Evolutionary conservation across 805 yeast genomes (phyloP), one percentile per base, ranked within the genome.

Genomic region (Kuraishia ogatae): DNA sequence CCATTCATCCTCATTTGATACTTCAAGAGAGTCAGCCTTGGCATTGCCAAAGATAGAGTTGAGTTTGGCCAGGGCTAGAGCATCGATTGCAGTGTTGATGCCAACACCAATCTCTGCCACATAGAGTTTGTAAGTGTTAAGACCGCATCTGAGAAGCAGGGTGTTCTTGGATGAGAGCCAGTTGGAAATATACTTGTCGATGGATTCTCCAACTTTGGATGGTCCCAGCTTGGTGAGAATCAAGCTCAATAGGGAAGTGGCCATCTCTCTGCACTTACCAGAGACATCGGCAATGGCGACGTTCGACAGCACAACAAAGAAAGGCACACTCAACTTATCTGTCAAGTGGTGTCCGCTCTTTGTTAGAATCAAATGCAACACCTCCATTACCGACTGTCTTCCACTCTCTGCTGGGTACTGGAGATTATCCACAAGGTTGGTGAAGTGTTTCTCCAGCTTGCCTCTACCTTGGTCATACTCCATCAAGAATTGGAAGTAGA

Each of bases 381-480:
- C 74, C 63, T 94, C 98, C 88, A 94, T 81, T 2, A 90, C 96
- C 0, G 97, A 89, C 60, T 86, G 85, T 53, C 97, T 77, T 53
- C 99, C 99, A 48, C 82, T 77, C 56, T 87, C 87, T 2, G 96
- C 84, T 3, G 96, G 92, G 66, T 94, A 94, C 23, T 83, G 78
- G 59, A 94, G 72, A 66, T 94, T 94, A 55, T 81, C 82, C 8
- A 92, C 87, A 68, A 94, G 75, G 65, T 86, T 84, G 59, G 85
- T 83, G 70, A 93, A 85, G 60, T 89, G 96, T 61, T 85, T 88
- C 59, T 88, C 94, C 51, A 94, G 67, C 59, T 89, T 80, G 2
- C 93, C 91, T 62, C 84, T 79, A 35, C 98, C 91, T 71, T 93
- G 97, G 62, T 96, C 98, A 64, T 89, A 94, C 62, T 91, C 97